Percentiles rank a stretch among this genome's conserved stretches.
Evolutionary conservation across 225 moss, liverwort and hornwort species (phyloP).

Genomic region (Takakia lepidozioides): DNA sequence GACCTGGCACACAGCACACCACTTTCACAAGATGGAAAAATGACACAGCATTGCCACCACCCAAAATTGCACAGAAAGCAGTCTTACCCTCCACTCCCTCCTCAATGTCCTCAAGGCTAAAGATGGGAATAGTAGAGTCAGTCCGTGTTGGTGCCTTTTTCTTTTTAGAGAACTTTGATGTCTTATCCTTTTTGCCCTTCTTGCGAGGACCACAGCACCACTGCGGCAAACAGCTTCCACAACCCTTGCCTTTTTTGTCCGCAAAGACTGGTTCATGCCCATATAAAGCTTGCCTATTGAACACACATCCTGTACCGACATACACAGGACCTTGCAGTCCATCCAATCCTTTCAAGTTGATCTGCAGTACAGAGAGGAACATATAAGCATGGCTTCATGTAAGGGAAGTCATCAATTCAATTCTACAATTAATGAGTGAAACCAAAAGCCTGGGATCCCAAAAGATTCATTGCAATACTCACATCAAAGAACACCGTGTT

Average conservation of each 20-base stretch:
- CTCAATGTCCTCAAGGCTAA: conserved; percentile 86
- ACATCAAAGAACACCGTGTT: conserved; percentile 98
- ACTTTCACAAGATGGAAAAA: no score
- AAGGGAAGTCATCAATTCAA: neutral
- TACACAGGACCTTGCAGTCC: conserved; percentile 96
- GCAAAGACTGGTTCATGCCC: conserved; percentile 59
- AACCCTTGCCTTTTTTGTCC: conserved; percentile 56
- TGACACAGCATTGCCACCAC: no score
- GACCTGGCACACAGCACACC: no score
- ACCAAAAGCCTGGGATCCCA: no score
- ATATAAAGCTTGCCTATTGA: conserved; percentile 72
- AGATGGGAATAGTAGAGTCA: conserved; percentile 86
- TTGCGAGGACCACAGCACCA: conserved; percentile 81
- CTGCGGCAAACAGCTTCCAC: conserved; percentile 32
- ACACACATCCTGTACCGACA: conserved; percentile 95
- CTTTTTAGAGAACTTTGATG: conserved; percentile 30
- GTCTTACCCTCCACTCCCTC: conserved; percentile 60
- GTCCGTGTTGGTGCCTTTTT: conserved; percentile 71
- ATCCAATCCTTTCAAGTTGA: conserved; percentile 92
- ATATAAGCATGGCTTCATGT: neutral
- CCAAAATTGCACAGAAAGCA: no score
- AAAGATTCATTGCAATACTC: conserved; percentile 14
- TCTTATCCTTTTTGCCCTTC: conserved; percentile 49
- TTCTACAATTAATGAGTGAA: neutral
- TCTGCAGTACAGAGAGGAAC: conserved; percentile 33